These are phyloP conservation scores for Gyromitra esculenta DNA, from an alignment of 2,329 filamentous ascomycete species.

Conservation along the genomic window DNA sequence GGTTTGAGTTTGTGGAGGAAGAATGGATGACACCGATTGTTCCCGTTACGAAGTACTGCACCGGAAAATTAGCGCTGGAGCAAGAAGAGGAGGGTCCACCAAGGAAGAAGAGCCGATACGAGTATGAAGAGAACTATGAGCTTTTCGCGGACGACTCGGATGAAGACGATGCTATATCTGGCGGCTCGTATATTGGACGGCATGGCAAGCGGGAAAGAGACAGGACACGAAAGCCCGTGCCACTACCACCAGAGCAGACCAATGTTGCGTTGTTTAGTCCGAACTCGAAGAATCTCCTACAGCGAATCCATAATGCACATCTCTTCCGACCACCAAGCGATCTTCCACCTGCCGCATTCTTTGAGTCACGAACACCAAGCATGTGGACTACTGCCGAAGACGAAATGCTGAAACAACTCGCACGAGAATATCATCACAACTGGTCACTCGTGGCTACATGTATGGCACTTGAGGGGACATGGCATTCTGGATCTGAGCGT, in stretches of 20 bases:
- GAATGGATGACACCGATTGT: conserved; percentile 77
- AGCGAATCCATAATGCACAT: conserved; percentile 88
- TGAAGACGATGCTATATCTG: conserved; percentile 64
- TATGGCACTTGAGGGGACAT: conserved; percentile 76
- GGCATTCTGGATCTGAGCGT: conserved; percentile 85
- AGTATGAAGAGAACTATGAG: conserved; percentile 67
- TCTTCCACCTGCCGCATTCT: conserved; percentile 92
- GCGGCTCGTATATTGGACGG: conserved; percentile 51
- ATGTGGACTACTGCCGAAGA: conserved; percentile 93
- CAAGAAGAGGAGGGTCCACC: conserved; percentile 70
- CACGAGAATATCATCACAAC: conserved; percentile 94
- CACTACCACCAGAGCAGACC: conserved; percentile 73
- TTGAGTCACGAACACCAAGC: conserved; percentile 84
- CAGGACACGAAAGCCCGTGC: conserved; percentile 57
- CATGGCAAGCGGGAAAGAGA: conserved; percentile 41
- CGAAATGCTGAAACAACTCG: conserved; percentile 83
- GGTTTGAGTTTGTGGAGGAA: conserved; percentile 72
- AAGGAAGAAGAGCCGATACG: conserved; percentile 81
- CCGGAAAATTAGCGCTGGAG: conserved; percentile 76
- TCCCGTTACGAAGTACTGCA: conserved; percentile 85
- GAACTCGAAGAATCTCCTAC: conserved; percentile 87
- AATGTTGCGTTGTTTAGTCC: conserved; percentile 88
- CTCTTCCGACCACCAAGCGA: conserved; percentile 94
- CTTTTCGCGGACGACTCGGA: conserved; percentile 70
- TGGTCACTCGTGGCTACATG: conserved; percentile 93